Evolutionary conservation across 176 grass and related monocot genomes (phyloP).

Genomic region (Leersia perrieri): DNA sequence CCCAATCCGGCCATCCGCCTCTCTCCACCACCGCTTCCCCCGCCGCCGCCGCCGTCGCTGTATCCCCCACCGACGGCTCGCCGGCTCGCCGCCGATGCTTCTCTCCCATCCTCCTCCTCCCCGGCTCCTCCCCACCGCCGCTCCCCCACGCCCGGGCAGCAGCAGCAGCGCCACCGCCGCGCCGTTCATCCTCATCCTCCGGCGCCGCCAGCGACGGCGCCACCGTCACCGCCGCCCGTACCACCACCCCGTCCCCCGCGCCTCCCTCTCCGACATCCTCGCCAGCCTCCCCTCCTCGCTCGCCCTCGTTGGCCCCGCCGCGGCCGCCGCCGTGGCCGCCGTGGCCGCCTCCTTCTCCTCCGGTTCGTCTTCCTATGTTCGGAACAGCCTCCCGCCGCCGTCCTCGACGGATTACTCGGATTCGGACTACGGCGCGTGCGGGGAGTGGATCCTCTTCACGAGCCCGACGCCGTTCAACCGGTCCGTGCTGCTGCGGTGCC

Average conservation of each 20-base stretch:
- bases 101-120: conserved; percentile 30
- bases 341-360: conserved; percentile 32
- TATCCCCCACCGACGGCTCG: background rate
- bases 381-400: background rate
- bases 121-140: background rate
- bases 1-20: conserved; percentile 21
- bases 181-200: conserved; percentile 25
- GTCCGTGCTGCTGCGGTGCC: conserved; percentile 79
- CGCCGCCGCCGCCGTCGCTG: background rate
- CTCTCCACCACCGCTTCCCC: conserved; percentile 35
- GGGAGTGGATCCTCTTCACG: conserved; percentile 82
- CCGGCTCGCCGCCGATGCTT: conserved; percentile 41
- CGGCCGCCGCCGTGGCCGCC: conserved; percentile 47
- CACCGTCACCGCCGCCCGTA: background rate
- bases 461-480: conserved; percentile 93
- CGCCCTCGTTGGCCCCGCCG: conserved; percentile 54
- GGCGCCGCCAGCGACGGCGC: conserved; percentile 30
- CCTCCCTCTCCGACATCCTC: conserved; percentile 52
- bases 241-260: conserved; percentile 21
- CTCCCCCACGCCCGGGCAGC: conserved; percentile 15
- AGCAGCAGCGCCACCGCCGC: background rate
- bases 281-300: conserved; percentile 46
- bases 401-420: background rate
- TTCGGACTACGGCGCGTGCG: background rate
- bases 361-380: conserved; percentile 5